Evolutionary conservation across 441 rosid species (phyloP), one percentile per base, ranked within the genome.

Genomic region (Arabidopsis hybrid): DNA sequence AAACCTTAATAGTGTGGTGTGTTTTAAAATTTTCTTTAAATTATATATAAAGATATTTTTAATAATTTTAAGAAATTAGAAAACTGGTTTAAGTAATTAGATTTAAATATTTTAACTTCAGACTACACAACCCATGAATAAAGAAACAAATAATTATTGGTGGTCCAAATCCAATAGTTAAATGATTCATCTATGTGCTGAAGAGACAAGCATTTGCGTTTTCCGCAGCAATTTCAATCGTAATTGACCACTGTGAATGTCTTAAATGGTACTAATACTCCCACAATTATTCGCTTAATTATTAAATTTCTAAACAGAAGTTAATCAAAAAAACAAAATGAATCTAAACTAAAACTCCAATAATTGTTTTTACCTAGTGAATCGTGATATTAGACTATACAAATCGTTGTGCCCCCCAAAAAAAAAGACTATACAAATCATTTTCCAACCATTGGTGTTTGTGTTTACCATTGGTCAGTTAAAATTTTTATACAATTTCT

Each of bases 361-460:
- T 60, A 40, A 21, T 61, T 61, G 13, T 26, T 13, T 29, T 29
- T 42, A n/a, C 7, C 21, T 43, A 26, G 46, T 65, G 35, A 64
- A 65, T 34, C 11, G 57, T 47, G 69, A 65, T 31, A 64, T 16
- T 59, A 17, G 63, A 34, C 26, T 21, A 21, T 21, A 21, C 26
- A 21, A 21, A 21, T 21, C 26, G 26, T 21, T 21, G 26, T 21
- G 26, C 26, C 26, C 26, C 26, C 1, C 1, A 21, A 21, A 21
- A 21, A 21, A 21, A 21, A 21, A 56, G 2, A 51, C 49, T 51
- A 21, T 38, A 51, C 40, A 16, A 46, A 34, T 57, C 18, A 0
- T 50, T 49, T 13, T 17, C 60, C 21, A 40, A n/a, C 21, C 51
- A 66, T 13, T 35, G 8, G 34, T 60, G n/a, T 51, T 66, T 47